These are phyloP conservation scores for Diaporthe citrichinensis DNA, from an alignment of 2,329 filamentous ascomycete species.

Conservation along the genomic window DNA sequence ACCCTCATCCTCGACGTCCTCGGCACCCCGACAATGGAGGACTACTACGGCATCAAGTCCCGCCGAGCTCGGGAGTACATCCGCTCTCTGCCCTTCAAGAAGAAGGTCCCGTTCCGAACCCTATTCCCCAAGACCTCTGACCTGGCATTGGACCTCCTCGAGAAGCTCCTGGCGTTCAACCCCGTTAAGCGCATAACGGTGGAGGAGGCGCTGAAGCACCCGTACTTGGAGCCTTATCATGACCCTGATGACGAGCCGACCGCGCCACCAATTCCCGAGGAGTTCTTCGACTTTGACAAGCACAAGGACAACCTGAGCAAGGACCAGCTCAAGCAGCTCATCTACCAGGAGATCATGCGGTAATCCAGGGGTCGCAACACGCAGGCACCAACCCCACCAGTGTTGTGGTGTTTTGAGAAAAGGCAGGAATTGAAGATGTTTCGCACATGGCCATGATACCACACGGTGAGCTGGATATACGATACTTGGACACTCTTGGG, in stretches of 20 bases:
- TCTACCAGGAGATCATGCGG: slow-evolving; percentile 95
- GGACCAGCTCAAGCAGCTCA: slow-evolving; percentile 96
- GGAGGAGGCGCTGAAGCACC: slow-evolving; percentile 96
- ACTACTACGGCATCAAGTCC: slow-evolving; percentile 99
- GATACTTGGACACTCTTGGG: background rate
- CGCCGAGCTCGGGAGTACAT: slow-evolving; percentile 98
- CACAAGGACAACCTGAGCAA: slow-evolving; percentile 99
- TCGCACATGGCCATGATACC: slow-evolving; percentile 25
- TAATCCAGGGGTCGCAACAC: slow-evolving; percentile 48
- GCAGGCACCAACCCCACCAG: background rate
- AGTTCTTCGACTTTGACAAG: slow-evolving; percentile 99
- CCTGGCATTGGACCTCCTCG: slow-evolving; percentile 90
- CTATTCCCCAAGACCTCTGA: slow-evolving; percentile 99
- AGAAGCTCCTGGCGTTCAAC: slow-evolving; percentile 98
- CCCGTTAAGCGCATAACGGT: slow-evolving; percentile 98
- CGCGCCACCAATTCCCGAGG: slow-evolving; percentile 95
- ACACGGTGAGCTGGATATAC: slow-evolving; percentile 27
- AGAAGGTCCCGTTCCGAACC: slow-evolving; percentile 98
- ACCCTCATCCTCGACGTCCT: slow-evolving; percentile 97
- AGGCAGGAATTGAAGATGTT: background rate
- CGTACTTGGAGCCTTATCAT: slow-evolving; percentile 98
- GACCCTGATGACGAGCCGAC: slow-evolving; percentile 99
- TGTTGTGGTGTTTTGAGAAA: background rate
- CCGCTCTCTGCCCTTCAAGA: slow-evolving; percentile 97
- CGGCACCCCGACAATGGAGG: slow-evolving; percentile 98